Evolutionary conservation across 768 basidiomycete genomes (phyloP), one percentile per base, ranked within the genome.

Genomic region (Tephrocybe sp.): DNA sequence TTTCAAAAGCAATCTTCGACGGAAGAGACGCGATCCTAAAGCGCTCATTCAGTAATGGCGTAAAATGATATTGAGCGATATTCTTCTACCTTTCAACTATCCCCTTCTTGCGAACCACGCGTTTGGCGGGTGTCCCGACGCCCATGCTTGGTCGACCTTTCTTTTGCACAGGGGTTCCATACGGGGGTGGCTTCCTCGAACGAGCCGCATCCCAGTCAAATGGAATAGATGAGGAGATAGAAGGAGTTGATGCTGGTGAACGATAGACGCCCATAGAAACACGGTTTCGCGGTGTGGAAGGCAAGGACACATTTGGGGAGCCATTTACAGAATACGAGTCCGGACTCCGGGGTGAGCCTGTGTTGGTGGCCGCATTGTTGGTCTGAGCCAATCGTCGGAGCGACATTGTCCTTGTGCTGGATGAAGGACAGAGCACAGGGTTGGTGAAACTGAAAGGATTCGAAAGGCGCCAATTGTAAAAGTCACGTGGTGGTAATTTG

Each of bases 171-270:
- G 87, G 87, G 0, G 84, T 83, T 2, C 72, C 74, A 73, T 87
- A 92, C 3, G 90, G 90, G 3, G 90, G 80, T 3, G 87, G 84
- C 53, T 75, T 76, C 42, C 79, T 73, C 1, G 80, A 75, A n/a
- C 86, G 75, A 11, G 84, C 91, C 0, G 91, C 90, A 25, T 88
- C 86, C 91, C 91, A 92, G 69, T 93, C 90, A 59, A 93, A 93
- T 1, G 90, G 87, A 8, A 77, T 66, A 6, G 86, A 85, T 1
- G 87, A 84, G 5, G 89, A 89, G 39, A 87, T 74, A 3, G 90
- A 92, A 4, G 87, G 83, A 0, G 86, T 83, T 1, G 78, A 68
- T 28, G 79, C 81, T 3, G 79, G 89, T 9, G 79, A 87, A 34
- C 84, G 73, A 64, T 83, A 66, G 58, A 75, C 59, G 54, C 77